These are phyloP conservation scores for Naganishia sp. DNA, from an alignment of 1,284 basidiomycete species.

Conservation along the genomic window DNA sequence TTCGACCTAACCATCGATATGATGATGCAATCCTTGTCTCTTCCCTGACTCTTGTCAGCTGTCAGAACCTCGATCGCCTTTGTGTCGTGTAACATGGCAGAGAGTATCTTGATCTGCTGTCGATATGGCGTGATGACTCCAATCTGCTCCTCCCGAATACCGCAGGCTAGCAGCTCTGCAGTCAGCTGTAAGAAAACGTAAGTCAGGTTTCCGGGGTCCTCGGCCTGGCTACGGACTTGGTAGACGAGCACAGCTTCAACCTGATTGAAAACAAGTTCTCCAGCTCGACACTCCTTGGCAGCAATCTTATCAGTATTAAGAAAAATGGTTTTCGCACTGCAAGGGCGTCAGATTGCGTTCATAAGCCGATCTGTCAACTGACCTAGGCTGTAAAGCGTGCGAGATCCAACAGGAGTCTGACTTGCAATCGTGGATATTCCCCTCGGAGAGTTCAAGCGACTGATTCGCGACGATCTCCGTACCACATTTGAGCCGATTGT, in stretches of 20 bases:
- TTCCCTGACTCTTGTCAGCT: constrained; percentile 90
- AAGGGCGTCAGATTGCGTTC: neutral
- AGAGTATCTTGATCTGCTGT: constrained; percentile 84
- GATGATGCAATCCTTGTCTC: constrained; percentile 93
- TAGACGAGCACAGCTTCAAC: constrained; percentile 65
- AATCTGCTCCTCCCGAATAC: constrained; percentile 69
- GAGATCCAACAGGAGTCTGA: constrained; percentile 69
- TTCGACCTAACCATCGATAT: constrained; percentile 92
- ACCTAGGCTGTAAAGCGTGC: constrained; percentile 67
- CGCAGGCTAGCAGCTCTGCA: constrained; percentile 65
- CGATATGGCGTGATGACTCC: constrained; percentile 89
- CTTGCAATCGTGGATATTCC: constrained; percentile 14
- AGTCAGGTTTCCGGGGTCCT: neutral
- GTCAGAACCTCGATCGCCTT: constrained; percentile 83
- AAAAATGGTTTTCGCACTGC: constrained; percentile 80
- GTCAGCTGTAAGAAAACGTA: constrained; percentile 58
- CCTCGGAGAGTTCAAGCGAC: constrained; percentile 60
- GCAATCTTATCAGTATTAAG: constrained; percentile 85
- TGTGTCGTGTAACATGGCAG: constrained; percentile 48
- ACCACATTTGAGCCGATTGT: constrained; percentile 75
- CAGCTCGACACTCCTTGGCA: constrained; percentile 74
- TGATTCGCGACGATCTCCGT: constrained; percentile 67
- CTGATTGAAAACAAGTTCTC: constrained; percentile 85
- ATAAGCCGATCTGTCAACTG: constrained; percentile 37
- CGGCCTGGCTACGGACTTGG: constrained; percentile 55